These are phyloP conservation scores for Aureobasidium vineae DNA, from an alignment of 2,329 filamentous ascomycete genomes.

Conservation along the genomic window DNA sequence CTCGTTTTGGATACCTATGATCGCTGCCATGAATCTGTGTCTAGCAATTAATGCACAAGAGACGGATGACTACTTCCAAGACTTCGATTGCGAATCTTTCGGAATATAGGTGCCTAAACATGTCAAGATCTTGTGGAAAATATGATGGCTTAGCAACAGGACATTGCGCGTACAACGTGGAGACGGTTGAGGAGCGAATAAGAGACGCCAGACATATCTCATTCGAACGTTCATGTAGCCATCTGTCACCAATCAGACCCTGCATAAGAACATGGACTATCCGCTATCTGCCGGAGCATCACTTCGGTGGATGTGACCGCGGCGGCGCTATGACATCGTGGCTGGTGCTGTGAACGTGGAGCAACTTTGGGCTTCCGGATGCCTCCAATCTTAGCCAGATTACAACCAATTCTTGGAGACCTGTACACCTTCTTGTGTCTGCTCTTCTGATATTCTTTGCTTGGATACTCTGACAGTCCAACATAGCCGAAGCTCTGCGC, in stretches of 20 bases:
- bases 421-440: background rate
- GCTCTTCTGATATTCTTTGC: background rate
- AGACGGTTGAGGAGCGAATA: background rate
- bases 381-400: constrained; percentile 17
- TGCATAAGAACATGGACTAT: background rate
- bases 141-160: constrained; percentile 10
- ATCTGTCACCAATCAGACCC: background rate
- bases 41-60: constrained; percentile 7
- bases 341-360: constrained; percentile 17
- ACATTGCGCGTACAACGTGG: constrained; percentile 15
- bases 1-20: constrained; percentile 15
- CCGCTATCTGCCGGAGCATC: background rate
- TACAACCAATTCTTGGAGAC: background rate
- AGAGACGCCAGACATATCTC: background rate
- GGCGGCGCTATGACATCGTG: constrained; percentile 10
- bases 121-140: background rate
- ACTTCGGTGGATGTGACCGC: background rate
- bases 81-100: background rate
- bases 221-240: background rate
- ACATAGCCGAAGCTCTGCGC: background rate
- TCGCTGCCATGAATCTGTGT: constrained; percentile 6
- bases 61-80: background rate
- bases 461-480: constrained; percentile 7
- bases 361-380: constrained; percentile 14
- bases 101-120: constrained; percentile 10